Percentiles rank a stretch among this genome's conserved stretches.
Evolutionary conservation across 306 rosid species (phyloP).

Genomic region (Purshia tridentata): DNA sequence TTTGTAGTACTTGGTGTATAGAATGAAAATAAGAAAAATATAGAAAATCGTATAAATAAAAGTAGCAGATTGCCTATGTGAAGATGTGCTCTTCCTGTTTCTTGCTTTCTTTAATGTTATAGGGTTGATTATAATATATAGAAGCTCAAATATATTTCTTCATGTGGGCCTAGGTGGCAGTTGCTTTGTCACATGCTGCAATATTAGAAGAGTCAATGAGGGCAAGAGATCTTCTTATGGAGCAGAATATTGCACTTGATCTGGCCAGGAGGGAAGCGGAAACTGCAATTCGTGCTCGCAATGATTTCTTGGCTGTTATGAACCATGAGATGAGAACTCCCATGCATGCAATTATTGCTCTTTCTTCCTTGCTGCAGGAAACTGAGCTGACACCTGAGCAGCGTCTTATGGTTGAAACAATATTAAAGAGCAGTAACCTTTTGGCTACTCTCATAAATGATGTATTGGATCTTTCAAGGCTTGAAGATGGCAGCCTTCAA

Average conservation of each 20-base stretch:
- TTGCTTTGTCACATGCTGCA: conserved; percentile 99
- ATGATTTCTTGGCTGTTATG: conserved; percentile 98
- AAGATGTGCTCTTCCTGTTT: background rate
- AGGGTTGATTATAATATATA: background rate
- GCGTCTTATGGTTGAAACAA: conserved; percentile 92
- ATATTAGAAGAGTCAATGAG: conserved; percentile 97
- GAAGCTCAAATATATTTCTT: background rate
- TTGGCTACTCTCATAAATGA: conserved; percentile 90
- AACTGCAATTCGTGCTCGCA: conserved; percentile 97
- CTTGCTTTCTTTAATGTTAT: background rate
- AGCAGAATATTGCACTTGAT: conserved; percentile 96
- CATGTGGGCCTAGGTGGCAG: conserved; percentile 69
- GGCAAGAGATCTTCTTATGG: conserved; percentile 92
- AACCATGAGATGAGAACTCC: conserved; percentile 99
- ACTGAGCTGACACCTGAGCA: conserved; percentile 89
- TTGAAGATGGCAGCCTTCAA: conserved; percentile 94
- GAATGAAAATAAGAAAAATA: background rate
- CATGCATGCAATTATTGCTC: conserved; percentile 98
- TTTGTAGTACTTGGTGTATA: background rate
- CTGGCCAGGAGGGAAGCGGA: conserved; percentile 97
- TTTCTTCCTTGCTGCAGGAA: conserved; percentile 93
- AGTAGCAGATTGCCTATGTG: background rate
- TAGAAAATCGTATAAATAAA: background rate
- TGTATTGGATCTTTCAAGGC: conserved; percentile 94
- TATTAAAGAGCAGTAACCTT: conserved; percentile 88